phyloP scores from a whole-genome alignment of 345 rosid genomes.

The Reutealis trisperma region DNA sequence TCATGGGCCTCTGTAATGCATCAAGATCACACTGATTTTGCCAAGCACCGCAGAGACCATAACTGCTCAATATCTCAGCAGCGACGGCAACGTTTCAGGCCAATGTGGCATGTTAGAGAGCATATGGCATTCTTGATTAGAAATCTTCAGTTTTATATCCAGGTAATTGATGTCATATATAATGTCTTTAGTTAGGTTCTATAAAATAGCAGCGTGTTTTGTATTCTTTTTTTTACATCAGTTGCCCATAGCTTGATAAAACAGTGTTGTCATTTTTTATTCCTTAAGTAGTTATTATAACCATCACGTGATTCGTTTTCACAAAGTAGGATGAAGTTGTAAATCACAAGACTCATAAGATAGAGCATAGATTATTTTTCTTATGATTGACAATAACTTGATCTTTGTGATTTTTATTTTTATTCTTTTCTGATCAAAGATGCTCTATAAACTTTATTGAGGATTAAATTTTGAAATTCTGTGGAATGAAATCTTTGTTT shows the following conservation, averaged over 20 bases:
- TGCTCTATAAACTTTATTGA: no score
- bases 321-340: neutral
- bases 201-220: no score
- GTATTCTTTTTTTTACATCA: neutral
- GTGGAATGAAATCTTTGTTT: no score
- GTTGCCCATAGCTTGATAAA: neutral
- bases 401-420: neutral
- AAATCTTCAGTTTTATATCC: slow-evolving; percentile 96
- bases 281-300: neutral
- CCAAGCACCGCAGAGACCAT: slow-evolving; percentile 60
- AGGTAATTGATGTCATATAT: slow-evolving; percentile 46
- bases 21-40: slow-evolving; percentile 84
- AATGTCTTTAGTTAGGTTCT: neutral
- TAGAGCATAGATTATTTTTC: neutral
- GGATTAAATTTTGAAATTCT: neutral
- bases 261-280: neutral
- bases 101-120: slow-evolving; percentile 96
- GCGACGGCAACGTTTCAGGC: slow-evolving; percentile 72
- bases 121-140: slow-evolving; percentile 96
- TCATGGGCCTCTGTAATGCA: slow-evolving; percentile 99
- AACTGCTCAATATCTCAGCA: slow-evolving; percentile 65
- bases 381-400: neutral
- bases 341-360: neutral
- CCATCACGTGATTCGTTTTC: neutral
- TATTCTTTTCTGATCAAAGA: neutral